Evolutionary conservation across 441 rosid species (phyloP).

Genomic region (Raphanus hybrid): DNA sequence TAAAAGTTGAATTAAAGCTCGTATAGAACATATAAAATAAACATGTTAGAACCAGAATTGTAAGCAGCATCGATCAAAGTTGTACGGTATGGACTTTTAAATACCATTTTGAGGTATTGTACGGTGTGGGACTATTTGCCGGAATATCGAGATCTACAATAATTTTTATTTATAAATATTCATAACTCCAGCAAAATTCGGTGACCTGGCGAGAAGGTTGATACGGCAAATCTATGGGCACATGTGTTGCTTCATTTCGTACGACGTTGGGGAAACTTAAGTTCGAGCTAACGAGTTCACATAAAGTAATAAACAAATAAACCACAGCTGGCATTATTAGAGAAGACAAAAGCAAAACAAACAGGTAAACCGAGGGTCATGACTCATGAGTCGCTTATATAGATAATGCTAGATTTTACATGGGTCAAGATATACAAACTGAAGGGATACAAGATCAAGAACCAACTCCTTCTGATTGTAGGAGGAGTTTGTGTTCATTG

Average conservation of each 20-base stretch:
- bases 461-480: no score
- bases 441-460: no score
- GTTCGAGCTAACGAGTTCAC: slow-evolving; percentile 2
- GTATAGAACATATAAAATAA: neutral
- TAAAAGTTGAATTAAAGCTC: neutral
- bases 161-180: neutral
- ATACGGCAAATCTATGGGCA: slow-evolving; percentile 29
- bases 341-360: neutral
- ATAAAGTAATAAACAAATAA: neutral
- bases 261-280: slow-evolving; percentile 26
- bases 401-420: neutral
- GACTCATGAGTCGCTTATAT: neutral
- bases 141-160: slow-evolving; percentile 23
- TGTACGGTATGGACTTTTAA: neutral
- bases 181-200: neutral
- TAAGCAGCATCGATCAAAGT: neutral
- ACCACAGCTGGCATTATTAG: slow-evolving; percentile 12
- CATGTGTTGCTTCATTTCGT: slow-evolving; percentile 34
- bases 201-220: neutral
- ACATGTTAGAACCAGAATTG: neutral
- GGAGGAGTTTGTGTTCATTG: no score
- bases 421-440: neutral
- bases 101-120: neutral
- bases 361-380: neutral
- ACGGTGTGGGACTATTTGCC: slow-evolving; percentile 12